A percentile compares a stretch with the other conserved stretches of the same genome.
Evolutionary conservation across 768 basidiomycete species (phyloP).

Genomic region (Tricholoma hemisulphureum): DNA sequence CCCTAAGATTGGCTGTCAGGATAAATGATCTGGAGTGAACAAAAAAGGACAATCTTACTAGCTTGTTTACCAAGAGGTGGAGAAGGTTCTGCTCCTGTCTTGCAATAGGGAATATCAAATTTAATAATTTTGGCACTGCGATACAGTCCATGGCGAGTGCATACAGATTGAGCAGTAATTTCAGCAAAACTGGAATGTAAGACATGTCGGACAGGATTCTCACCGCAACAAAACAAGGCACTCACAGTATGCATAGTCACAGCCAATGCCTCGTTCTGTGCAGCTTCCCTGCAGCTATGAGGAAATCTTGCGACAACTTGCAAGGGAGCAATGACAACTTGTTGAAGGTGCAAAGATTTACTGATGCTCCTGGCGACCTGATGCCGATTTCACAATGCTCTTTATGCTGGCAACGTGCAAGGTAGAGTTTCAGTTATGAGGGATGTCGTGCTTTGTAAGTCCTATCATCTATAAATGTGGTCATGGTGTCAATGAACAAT

Average conservation of each 20-base stretch:
- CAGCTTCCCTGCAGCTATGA: too few relatives aligned
- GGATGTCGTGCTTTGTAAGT: slow-evolving; percentile 90
- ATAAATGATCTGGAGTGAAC: neutral
- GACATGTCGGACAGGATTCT: slow-evolving; percentile 11
- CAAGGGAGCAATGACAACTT: slow-evolving; percentile 93
- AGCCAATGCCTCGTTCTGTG: too few relatives aligned
- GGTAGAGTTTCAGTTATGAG: slow-evolving; percentile 83
- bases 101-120: slow-evolving; percentile 74
- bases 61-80: slow-evolving; percentile 89
- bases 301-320: slow-evolving; percentile 86
- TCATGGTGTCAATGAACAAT: neutral
- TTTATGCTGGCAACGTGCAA: slow-evolving; percentile 89
- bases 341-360: slow-evolving; percentile 98
- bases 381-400: slow-evolving; percentile 98
- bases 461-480: neutral
- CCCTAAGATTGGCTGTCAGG: slow-evolving; percentile 48
- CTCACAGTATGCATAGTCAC: too few relatives aligned
- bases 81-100: slow-evolving; percentile 96
- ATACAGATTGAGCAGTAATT: slow-evolving; percentile 89
- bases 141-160: slow-evolving; percentile 84
- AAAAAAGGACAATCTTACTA: slow-evolving; percentile 50
- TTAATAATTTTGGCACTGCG: slow-evolving; percentile 85
- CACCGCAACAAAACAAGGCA: too few relatives aligned
- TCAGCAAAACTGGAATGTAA: slow-evolving; percentile 67
- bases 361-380: slow-evolving; percentile 90